These are phyloP conservation scores for Penicillium diatomitis DNA, from an alignment of 495 filamentous ascomycete genomes.

Conservation along the genomic window DNA sequence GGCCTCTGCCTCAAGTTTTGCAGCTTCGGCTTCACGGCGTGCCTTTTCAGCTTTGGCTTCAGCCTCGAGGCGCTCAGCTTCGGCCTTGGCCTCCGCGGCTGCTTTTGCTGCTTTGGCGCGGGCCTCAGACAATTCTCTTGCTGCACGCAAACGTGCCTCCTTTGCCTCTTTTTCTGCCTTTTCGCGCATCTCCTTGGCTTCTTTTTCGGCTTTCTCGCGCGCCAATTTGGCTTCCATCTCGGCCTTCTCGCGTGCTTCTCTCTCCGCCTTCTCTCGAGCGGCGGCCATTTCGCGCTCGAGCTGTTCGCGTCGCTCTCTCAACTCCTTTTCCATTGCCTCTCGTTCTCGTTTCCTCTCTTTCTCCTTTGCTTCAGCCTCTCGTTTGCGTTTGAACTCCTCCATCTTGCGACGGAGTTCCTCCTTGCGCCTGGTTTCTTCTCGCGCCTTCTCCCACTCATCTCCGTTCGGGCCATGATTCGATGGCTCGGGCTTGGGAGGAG, in stretches of 20 bases:
- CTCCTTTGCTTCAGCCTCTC: slow-evolving; percentile 35
- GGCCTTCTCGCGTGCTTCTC: slow-evolving; percentile 33
- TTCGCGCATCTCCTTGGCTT: slow-evolving; percentile 29
- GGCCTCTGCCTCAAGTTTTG: slow-evolving; percentile 33
- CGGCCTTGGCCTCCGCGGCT: too few species aligned
- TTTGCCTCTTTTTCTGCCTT: slow-evolving; percentile 25
- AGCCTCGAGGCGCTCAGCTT: too few species aligned
- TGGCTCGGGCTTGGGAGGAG: slow-evolving; percentile 13
- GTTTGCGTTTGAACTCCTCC: slow-evolving; percentile 50
- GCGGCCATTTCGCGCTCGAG: slow-evolving; percentile 39
- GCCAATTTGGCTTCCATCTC: slow-evolving; percentile 29
- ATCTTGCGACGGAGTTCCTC: slow-evolving; percentile 46
- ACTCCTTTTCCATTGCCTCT: slow-evolving; percentile 43
- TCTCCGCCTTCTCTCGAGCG: slow-evolving; percentile 36
- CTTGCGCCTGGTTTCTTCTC: slow-evolving; percentile 55
- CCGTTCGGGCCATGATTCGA: slow-evolving; percentile 22
- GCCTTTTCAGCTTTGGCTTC: slow-evolving; percentile 15
- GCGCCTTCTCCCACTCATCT: slow-evolving; percentile 58
- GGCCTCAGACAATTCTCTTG: too few species aligned
- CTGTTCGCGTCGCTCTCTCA: slow-evolving; percentile 39
- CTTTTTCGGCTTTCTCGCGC: slow-evolving; percentile 26
- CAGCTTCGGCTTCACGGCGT: slow-evolving; percentile 27
- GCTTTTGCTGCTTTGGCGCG: too few species aligned
- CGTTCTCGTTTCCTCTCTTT: slow-evolving; percentile 37
- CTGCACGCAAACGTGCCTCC: slow-evolving; percentile 8